Evolutionary conservation across 2,329 filamentous ascomycete genomes (phyloP).

Genomic region (Alternaria viburni): DNA sequence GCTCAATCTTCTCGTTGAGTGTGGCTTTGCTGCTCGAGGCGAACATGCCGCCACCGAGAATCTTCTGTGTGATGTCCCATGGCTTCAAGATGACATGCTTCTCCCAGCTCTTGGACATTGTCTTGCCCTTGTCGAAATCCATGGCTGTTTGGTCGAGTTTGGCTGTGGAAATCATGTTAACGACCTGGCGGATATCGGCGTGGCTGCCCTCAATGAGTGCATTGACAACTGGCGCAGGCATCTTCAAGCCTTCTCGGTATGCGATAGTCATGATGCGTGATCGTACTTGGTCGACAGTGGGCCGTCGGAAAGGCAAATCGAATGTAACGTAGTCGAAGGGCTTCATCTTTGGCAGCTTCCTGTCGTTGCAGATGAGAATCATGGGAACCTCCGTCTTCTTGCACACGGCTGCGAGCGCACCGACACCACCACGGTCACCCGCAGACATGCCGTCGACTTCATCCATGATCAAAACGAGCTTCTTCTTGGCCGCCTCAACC

Average conservation of each 20-base stretch:
- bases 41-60: constrained; percentile 88
- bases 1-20: constrained; percentile 95
- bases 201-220: constrained; percentile 94
- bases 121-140: constrained; percentile 83
- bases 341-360: constrained; percentile 94
- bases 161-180: constrained; percentile 96
- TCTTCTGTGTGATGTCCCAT: constrained; percentile 96
- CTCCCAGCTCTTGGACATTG: constrained; percentile 98
- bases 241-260: constrained; percentile 85
- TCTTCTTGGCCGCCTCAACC: constrained; percentile 83
- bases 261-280: constrained; percentile 95
- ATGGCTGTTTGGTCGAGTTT: constrained; percentile 84
- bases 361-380: constrained; percentile 97
- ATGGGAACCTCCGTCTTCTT: constrained; percentile 94
- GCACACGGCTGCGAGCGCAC: constrained; percentile 90
- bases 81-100: constrained; percentile 96
- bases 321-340: constrained; percentile 88
- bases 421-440: constrained; percentile 93
- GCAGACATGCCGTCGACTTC: constrained; percentile 99
- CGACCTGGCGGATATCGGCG: constrained; percentile 95
- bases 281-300: constrained; percentile 88
- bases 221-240: constrained; percentile 83
- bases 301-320: constrained; percentile 86
- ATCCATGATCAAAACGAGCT: constrained; percentile 96
- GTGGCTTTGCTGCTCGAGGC: constrained; percentile 81